Conservation (phyloP, 2,329 filamentous ascomycete species). For the Fusarium sp. region DNA sequence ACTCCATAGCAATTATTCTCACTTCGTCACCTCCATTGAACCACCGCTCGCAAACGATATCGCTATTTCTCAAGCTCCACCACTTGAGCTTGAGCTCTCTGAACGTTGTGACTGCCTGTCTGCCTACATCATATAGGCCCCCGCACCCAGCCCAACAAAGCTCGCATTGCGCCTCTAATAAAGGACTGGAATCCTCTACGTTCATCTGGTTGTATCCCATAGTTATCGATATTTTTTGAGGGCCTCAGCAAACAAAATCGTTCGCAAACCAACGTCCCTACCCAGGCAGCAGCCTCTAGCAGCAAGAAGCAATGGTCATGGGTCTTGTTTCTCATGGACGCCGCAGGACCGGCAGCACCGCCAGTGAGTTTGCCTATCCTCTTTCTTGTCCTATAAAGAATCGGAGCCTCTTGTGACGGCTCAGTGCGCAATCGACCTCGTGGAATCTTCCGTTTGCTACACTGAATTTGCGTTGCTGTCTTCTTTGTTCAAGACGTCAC, state of each 20-base stretch:
- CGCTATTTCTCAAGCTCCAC: conserved; percentile 13
- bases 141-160: conserved; percentile 28
- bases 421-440: conserved; percentile 6
- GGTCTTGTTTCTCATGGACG: conserved; percentile 47
- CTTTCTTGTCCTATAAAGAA: conserved; percentile 11
- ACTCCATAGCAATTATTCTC: not conserved
- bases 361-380: conserved; percentile 36
- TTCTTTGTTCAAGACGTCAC: conserved; percentile 19
- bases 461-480: conserved; percentile 3
- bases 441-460: not conserved
- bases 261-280: not conserved
- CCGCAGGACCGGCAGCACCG: conserved; percentile 46
- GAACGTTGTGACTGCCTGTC: not conserved
- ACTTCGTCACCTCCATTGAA: not conserved
- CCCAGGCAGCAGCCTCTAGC: conserved; percentile 22
- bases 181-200: conserved; percentile 1
- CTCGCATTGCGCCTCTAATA: conserved; percentile 2
- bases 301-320: conserved; percentile 45
- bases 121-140: conserved; percentile 17
- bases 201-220: not conserved
- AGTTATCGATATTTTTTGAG: not conserved
- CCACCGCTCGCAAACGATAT: conserved; percentile 13
- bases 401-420: not conserved
- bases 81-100: not conserved
- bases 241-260: not conserved